Evolutionary conservation across 2,329 filamentous ascomycete genomes (phyloP), one percentile per base, ranked within the genome.

Genomic region (Microdochium paspali): DNA sequence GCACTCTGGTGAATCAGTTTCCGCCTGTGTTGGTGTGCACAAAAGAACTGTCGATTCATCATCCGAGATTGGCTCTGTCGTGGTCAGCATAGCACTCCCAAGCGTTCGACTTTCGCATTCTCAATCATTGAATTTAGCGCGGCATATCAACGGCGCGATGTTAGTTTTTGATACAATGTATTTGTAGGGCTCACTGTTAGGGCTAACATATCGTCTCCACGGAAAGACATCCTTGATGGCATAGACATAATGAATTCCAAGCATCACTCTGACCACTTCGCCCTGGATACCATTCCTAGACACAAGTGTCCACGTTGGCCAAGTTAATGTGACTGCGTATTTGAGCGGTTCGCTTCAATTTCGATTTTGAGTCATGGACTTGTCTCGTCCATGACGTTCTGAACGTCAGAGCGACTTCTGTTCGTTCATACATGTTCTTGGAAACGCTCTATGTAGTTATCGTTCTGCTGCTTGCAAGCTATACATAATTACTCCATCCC

Each of bases 401-500:
- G n/a, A n/a, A n/a, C n/a, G n/a, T n/a, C n/a, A n/a, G n/a, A n/a
- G n/a, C n/a, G n/a, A n/a, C n/a, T n/a, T n/a, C n/a, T n/a, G n/a
- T n/a, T n/a, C n/a, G n/a, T n/a, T n/a, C n/a, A n/a, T n/a, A n/a
- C n/a, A n/a, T n/a, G n/a, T n/a, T n/a, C n/a, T n/a, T n/a, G n/a
- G n/a, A n/a, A n/a, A n/a, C n/a, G n/a, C n/a, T n/a, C n/a, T n/a
- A n/a, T n/a, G n/a, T n/a, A n/a, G n/a, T n/a, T 28, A 28, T 28
- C 13, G 26, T 13, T 7, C 13, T 28, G 7, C 13, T 28, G 26
- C 26, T 28, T 13, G 26, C 26, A 28, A 7, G 13, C 26, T 13
- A 28, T 28, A 7, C 26, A 7, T 46, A 3, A 46, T 52, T 48
- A 56, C 45, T 59, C 63, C 58, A 58, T 58, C 5, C 51, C 74